These are phyloP conservation scores for Solanum rostratum DNA, from an alignment of 257 asterid genomes.

Conservation along the genomic window DNA sequence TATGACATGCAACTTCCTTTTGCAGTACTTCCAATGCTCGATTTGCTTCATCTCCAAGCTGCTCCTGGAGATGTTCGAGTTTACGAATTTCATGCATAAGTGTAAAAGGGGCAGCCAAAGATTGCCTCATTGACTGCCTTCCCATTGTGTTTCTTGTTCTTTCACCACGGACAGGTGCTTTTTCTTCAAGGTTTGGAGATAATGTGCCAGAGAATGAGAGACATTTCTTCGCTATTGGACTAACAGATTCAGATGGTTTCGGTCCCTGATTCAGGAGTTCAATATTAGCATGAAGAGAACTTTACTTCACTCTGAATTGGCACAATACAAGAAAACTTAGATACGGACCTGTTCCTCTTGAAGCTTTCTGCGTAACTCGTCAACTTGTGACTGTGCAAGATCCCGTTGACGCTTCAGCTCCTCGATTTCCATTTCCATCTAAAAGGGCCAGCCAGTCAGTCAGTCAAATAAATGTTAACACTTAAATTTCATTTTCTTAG, in stretches of 20 bases:
- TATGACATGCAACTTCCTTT: constrained; percentile 89
- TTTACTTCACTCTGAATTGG: background rate
- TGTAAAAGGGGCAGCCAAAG: constrained; percentile 82
- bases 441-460: background rate
- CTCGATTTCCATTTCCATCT: constrained; percentile 95
- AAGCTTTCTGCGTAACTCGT: constrained; percentile 68
- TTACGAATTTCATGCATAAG: constrained; percentile 89
- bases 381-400: constrained; percentile 76
- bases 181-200: constrained; percentile 52
- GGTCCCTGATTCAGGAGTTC: constrained; percentile 23
- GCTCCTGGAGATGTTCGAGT: constrained; percentile 96
- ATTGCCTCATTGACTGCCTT: constrained; percentile 75
- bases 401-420: constrained; percentile 91
- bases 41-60: constrained; percentile 88
- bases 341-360: constrained; percentile 57
- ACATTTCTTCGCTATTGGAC: constrained; percentile 63
- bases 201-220: constrained; percentile 71
- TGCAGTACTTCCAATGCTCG: constrained; percentile 90
- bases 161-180: constrained; percentile 24
- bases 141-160: constrained; percentile 48
- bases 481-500: background rate
- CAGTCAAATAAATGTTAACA: constrained; percentile 2
- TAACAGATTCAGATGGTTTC: constrained; percentile 35
- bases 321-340: background rate
- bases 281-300: background rate